Evolutionary conservation across 768 basidiomycete species (phyloP).

Genomic region (Kwoniella dendrophila): DNA sequence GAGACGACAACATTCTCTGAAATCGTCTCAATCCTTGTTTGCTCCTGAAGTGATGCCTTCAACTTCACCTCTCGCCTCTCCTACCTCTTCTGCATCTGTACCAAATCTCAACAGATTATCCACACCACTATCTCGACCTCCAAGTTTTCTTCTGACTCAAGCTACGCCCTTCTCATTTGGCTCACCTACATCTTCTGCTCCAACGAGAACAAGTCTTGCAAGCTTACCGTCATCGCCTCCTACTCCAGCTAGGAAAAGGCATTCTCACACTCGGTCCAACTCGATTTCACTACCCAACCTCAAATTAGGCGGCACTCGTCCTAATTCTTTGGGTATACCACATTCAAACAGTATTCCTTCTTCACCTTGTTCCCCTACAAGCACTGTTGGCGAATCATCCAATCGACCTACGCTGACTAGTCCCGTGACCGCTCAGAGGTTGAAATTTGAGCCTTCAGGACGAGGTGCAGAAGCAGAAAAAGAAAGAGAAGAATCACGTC

Average conservation of each 20-base stretch:
- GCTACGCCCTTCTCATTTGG: conserved; percentile 35
- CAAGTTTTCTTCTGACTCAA: conserved; percentile 41
- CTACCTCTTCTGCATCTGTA: conserved; percentile 11
- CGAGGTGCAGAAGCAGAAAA: conserved; percentile 49
- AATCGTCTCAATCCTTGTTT: conserved; percentile 29
- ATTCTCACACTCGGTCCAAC: conserved; percentile 47
- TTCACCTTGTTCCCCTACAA: conserved; percentile 36
- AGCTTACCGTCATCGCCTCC: conserved; percentile 38
- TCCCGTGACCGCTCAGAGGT: conserved; percentile 26
- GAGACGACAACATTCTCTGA: conserved; percentile 13
- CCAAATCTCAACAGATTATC: conserved; percentile 21
- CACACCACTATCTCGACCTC: conserved; percentile 41
- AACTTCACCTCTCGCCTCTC: conserved; percentile 26
- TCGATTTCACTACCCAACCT: conserved; percentile 49
- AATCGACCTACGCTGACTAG: conserved; percentile 6
- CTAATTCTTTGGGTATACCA: conserved; percentile 42
- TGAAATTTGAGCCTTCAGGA: conserved; percentile 48
- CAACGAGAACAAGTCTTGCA: conserved; percentile 16
- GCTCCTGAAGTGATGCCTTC: conserved; percentile 8
- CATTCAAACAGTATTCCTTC: conserved; percentile 38
- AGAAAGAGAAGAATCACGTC: conserved; percentile 41
- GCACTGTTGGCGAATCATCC: conserved; percentile 10
- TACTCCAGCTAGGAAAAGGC: conserved; percentile 38
- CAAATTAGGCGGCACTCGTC: conserved; percentile 33
- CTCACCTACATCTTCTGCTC: conserved; percentile 12